These are phyloP conservation scores for Debaryomyces sp. DNA, from an alignment of 1,139 yeast species.

Conservation along the genomic window DNA sequence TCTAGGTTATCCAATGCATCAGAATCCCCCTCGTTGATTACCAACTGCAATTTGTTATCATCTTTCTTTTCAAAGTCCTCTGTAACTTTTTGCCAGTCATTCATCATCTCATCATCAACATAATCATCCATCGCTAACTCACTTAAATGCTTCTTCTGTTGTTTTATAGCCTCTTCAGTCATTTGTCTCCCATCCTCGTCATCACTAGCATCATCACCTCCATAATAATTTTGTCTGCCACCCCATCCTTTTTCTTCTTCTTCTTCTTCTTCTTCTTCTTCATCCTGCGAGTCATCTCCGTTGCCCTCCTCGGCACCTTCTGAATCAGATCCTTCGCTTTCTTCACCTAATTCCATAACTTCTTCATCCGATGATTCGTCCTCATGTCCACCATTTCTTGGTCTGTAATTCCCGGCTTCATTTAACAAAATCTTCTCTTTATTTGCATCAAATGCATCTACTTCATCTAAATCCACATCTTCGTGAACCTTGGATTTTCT, in stretches of 20 bases:
- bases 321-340: conserved; percentile 28
- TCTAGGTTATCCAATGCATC: conserved; percentile 40
- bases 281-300: conserved; percentile 35
- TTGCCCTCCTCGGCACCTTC: conserved; percentile 36
- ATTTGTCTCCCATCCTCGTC: conserved; percentile 78
- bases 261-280: conserved; percentile 50
- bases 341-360: conserved; percentile 26
- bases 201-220: conserved; percentile 77
- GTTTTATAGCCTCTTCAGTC: conserved; percentile 85
- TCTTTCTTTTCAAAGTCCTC: conserved; percentile 34
- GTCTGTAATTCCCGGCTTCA: conserved; percentile 52
- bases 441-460: conserved; percentile 71
- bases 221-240: conserved; percentile 69
- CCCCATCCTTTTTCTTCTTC: conserved; percentile 81
- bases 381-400: conserved; percentile 24
- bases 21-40: conserved; percentile 30
- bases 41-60: conserved; percentile 20
- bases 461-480: conserved; percentile 58
- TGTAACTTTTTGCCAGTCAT: conserved; percentile 61
- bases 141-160: conserved; percentile 82
- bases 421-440: conserved; percentile 63
- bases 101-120: conserved; percentile 78
- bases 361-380: conserved; percentile 44
- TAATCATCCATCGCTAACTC: conserved; percentile 83
- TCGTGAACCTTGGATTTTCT: conserved; percentile 14